phyloP scores from a whole-genome alignment of 257 asterid genomes.

The Apocynum venetum region DNA sequence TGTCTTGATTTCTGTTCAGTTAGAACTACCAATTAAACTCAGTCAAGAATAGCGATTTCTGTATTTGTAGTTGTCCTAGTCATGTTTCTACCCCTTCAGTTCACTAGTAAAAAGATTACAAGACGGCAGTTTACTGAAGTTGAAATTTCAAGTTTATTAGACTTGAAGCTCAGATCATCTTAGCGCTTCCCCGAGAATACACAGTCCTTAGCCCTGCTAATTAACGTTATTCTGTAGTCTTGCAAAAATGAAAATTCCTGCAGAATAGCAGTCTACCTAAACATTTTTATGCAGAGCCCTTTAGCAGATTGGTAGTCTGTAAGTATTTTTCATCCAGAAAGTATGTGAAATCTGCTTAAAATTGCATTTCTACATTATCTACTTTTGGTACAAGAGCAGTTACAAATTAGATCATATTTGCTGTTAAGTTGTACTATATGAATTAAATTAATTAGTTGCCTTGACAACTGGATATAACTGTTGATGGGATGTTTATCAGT shows the following conservation, averaged over 20 bases:
- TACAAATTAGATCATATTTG: neutral
- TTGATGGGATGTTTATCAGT: neutral
- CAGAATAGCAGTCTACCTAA: no score
- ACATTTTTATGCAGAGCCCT: neutral
- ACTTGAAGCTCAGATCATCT: neutral
- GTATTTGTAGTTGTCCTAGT: neutral
- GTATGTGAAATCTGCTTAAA: no score
- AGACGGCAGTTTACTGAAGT: neutral
- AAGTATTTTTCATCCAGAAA: no score
- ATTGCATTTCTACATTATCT: neutral
- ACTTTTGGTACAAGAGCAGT: neutral
- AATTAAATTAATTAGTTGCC: neutral
- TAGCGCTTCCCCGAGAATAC: neutral
- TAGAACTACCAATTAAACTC: neutral
- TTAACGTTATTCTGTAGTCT: no score
- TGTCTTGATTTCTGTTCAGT: neutral
- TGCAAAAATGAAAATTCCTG: no score
- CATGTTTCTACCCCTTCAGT: neutral
- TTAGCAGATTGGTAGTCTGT: neutral
- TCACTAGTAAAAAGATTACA: neutral
- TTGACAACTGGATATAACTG: neutral
- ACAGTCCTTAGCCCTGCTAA: no score
- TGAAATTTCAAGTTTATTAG: neutral
- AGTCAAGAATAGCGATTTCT: neutral
- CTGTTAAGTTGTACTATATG: neutral